phyloP scores from a whole-genome alignment of 805 yeast species.

The Kodamaea kaohsiungensis region DNA sequence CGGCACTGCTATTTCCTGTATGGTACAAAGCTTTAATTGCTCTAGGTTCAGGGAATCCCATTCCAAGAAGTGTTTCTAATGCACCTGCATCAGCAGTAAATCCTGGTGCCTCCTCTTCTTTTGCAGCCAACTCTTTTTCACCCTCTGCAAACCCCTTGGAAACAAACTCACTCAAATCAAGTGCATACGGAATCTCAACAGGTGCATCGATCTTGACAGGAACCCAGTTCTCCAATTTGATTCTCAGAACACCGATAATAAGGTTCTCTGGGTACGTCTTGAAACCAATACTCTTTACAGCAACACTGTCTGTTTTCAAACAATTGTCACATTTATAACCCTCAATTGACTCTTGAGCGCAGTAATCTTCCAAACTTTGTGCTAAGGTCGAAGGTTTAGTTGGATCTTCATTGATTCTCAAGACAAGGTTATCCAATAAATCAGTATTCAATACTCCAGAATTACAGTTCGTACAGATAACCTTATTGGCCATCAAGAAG shows the following conservation, averaged over 20 bases:
- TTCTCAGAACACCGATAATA: conserved; percentile 74
- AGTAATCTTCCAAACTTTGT: conserved; percentile 48
- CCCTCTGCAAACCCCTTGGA: conserved; percentile 43
- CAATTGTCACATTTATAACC: conserved; percentile 62
- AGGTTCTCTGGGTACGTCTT: conserved; percentile 69
- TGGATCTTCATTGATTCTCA: conserved; percentile 52
- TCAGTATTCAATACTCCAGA: conserved; percentile 60
- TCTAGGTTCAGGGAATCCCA: conserved; percentile 85
- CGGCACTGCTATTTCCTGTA: conserved; percentile 67
- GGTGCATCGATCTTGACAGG: conserved; percentile 83
- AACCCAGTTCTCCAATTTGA: conserved; percentile 84
- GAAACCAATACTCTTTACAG: conserved; percentile 47
- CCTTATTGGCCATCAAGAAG: conserved; percentile 63
- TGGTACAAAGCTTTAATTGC: conserved; percentile 65
- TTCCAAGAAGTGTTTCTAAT: conserved; percentile 56
- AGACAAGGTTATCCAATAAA: conserved; percentile 60
- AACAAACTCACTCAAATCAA: conserved; percentile 46
- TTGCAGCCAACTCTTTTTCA: conserved; percentile 21
- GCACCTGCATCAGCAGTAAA: conserved; percentile 61
- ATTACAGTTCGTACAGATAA: conserved; percentile 58
- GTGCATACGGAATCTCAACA: conserved; percentile 47
- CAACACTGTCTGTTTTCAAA: conserved; percentile 31
- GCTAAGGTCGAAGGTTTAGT: conserved; percentile 42
- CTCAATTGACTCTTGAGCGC: conserved; percentile 57
- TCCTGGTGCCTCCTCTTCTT: conserved; percentile 5